Base-by-base conservation (phyloP, 768 basidiomycete genomes). In the Rhodotorula graminis region DNA sequence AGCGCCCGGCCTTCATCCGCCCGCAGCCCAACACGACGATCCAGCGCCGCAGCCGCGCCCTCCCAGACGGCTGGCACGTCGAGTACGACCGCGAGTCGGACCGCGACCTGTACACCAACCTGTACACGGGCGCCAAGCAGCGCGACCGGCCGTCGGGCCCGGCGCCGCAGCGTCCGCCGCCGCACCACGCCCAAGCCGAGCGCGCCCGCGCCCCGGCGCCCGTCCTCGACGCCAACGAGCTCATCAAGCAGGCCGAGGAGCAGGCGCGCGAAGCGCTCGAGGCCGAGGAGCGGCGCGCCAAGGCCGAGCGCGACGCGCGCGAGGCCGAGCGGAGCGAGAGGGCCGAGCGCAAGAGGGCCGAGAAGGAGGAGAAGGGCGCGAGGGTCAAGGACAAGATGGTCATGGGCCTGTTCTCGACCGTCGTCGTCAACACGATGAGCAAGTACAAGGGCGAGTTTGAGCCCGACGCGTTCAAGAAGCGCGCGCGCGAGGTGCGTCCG, bases 381-480 rank as follows among this genome's bases (percentile, higher is more conserved):
- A 61, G 46, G 37, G 27, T 72, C 58, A 82, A 81, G 84, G 93
- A 96, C 82, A 94, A 93, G 85, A 82, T 86, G 72, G 79, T 96
- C 73, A 79, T 88, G 75, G 91, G 91, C 80, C 84, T 97, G 49
- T 87, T 98, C 27, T 90, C 92, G 14, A 87, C 88, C 3, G 88
- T 95, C 12, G 95, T 99, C 53, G 95, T 99, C 52, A 90, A 88
- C 81, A 88, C 85, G 69, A 93, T 98, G 93, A 90, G 88, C 69
- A 96, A 93, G 83, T 88, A 97, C 79, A 84, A 87, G 63, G 84
- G 88, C 65, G 82, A 87, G 58, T 85, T 96, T 70, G 81, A 83
- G 80, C 85, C 86, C 62, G 93, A 96, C 14, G 80, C 84, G 65
- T 97, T 98, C 86, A 99, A 99, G 85, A 88, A 89, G 79, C 88